A percentile compares a stretch with the other conserved stretches of the same genome.
Evolutionary conservation across 768 basidiomycete species (phyloP).

Genomic region (Naematelia encephala): DNA sequence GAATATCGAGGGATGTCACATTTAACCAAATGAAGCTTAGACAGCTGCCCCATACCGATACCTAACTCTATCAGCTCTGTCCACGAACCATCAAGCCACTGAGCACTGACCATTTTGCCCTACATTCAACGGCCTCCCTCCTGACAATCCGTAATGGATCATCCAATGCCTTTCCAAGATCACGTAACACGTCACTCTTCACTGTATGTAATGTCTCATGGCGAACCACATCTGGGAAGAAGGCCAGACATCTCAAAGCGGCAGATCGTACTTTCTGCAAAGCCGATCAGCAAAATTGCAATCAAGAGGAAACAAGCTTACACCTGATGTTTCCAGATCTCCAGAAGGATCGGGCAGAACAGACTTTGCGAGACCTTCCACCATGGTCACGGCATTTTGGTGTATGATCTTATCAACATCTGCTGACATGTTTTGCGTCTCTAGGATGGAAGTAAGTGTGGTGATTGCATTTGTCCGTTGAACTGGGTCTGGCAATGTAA

Average conservation of each 20-base stretch:
- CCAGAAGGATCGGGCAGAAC: slow-evolving; percentile 13
- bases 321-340: slow-evolving; percentile 24
- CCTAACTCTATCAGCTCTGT: background rate
- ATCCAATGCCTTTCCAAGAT: slow-evolving; percentile 72
- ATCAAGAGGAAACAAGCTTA: slow-evolving; percentile 17
- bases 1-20: no score
- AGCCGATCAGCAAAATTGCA: no score
- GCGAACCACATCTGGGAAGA: slow-evolving; percentile 70
- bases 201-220: slow-evolving; percentile 79
- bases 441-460: slow-evolving; percentile 68
- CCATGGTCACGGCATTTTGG: slow-evolving; percentile 69
- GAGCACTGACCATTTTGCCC: slow-evolving; percentile 52
- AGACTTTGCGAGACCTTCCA: slow-evolving; percentile 68
- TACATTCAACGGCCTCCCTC: slow-evolving; percentile 80
- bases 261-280: slow-evolving; percentile 68
- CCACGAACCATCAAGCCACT: background rate
- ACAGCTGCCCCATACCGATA: background rate
- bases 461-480: slow-evolving; percentile 78
- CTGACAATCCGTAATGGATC: slow-evolving; percentile 84
- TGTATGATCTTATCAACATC: slow-evolving; percentile 55
- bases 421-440: slow-evolving; percentile 53
- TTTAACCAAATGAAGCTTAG: background rate
- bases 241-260: slow-evolving; percentile 70
- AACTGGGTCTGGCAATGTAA: slow-evolving; percentile 69
- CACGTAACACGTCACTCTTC: slow-evolving; percentile 69